Conservation (phyloP, 2,329 filamentous ascomycete genomes). For the Fusarium devonianum region DNA sequence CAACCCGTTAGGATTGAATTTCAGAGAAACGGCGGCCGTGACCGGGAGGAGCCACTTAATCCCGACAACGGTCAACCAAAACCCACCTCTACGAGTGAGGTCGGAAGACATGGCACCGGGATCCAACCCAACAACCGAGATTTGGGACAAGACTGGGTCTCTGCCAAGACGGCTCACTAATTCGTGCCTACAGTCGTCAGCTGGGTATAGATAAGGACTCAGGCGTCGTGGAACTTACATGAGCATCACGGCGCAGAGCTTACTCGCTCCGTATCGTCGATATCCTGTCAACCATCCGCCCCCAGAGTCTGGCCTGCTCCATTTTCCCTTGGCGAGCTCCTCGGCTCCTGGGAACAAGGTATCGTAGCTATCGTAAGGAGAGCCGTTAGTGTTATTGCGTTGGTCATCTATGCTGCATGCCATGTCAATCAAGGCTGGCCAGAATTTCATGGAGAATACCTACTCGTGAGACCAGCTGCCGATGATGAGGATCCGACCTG, state of each 20-base stretch:
- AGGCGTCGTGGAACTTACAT: constrained; percentile 31
- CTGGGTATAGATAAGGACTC: background rate
- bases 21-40: constrained; percentile 33
- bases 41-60: constrained; percentile 40
- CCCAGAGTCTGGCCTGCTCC: constrained; percentile 44
- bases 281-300: constrained; percentile 41
- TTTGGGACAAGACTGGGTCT: constrained; percentile 46
- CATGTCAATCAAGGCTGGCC: constrained; percentile 8
- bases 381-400: constrained; percentile 35
- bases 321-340: constrained; percentile 45
- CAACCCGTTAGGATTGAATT: constrained; percentile 42
- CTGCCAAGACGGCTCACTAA: constrained; percentile 44
- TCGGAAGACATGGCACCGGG: constrained; percentile 49
- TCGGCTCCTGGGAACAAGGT: constrained; percentile 43
- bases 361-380: constrained; percentile 38
- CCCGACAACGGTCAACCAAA: constrained; percentile 31
- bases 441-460: constrained; percentile 5
- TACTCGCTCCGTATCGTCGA: constrained; percentile 50
- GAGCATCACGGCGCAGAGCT: constrained; percentile 50
- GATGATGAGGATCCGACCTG: constrained; percentile 42
- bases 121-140: constrained; percentile 49
- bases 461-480: constrained; percentile 48
- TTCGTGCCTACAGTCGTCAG: constrained; percentile 43
- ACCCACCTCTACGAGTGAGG: constrained; percentile 40
- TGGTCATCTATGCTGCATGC: constrained; percentile 39